Conservation (phyloP, 768 basidiomycete species). For the Tricholoma flavovirens region DNA sequence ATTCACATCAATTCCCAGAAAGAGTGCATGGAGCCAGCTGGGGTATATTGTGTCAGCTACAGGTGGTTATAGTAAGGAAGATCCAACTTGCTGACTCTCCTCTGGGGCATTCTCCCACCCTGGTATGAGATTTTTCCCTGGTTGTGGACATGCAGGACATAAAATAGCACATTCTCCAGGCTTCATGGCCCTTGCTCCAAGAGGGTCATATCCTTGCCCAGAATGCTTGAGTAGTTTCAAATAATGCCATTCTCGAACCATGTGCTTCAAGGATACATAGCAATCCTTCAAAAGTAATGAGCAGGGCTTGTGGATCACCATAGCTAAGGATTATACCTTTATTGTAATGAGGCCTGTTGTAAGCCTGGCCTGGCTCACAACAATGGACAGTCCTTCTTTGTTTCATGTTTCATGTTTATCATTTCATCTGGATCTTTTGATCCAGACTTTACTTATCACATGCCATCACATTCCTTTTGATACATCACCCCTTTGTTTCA, state of each 20-base stretch:
- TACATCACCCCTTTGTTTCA: no score
- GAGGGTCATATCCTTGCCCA: conserved; percentile 15
- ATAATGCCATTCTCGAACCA: conserved; percentile 16
- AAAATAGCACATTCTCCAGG: conserved; percentile 18
- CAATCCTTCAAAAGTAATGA: conserved; percentile 21
- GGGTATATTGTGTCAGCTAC: neutral
- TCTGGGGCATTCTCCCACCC: conserved; percentile 15
- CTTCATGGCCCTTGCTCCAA: conserved; percentile 13
- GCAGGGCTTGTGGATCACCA: neutral
- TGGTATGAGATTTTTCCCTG: conserved; percentile 18
- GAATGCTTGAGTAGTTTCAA: conserved; percentile 18
- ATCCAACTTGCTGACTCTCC: conserved; percentile 6
- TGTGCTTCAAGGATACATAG: conserved; percentile 15
- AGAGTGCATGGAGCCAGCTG: no score
- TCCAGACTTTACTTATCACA: no score
- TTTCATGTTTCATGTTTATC: no score
- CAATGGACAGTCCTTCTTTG: neutral
- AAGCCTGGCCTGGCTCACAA: no score
- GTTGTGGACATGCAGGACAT: conserved; percentile 26
- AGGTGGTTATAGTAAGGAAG: neutral
- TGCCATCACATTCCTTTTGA: no score
- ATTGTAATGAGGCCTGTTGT: neutral
- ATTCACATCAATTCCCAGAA: conserved; percentile 13
- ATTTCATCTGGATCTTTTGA: no score
- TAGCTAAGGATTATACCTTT: conserved; percentile 1